Evolutionary conservation across 192 early-diverging fungal genomes (phyloP).

Genomic region (Phlyctochytrium arcticum): DNA sequence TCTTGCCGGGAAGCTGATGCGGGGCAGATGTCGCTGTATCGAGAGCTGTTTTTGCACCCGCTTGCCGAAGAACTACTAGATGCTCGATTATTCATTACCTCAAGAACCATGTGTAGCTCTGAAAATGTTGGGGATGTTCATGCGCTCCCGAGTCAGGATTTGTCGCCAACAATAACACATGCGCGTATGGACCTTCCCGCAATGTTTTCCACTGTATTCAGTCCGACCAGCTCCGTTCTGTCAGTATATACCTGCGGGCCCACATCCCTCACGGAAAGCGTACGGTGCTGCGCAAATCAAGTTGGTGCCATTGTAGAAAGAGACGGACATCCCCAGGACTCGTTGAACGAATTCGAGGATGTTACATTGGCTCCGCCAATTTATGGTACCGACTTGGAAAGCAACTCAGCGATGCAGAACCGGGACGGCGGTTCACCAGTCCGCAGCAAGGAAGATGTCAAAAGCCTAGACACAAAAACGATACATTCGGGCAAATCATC

Average conservation of each 20-base stretch:
- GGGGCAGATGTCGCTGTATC: neutral
- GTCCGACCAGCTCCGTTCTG: no score
- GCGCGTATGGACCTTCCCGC: neutral
- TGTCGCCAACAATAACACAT: neutral
- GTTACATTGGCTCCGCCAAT: no score
- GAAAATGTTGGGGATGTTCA: neutral
- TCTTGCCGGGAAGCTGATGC: neutral
- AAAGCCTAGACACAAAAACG: no score
- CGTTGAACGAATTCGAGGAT: no score
- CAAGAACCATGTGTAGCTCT: neutral
- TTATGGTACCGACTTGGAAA: no score
- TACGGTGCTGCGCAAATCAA: no score
- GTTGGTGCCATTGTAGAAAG: no score
- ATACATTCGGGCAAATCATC: no score
- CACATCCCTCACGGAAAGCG: neutral
- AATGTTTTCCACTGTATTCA: no score
- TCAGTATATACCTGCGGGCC: slow-evolving; percentile 5
- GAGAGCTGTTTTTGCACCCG: slow-evolving; percentile 4
- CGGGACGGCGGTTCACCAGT: neutral
- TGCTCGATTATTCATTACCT: neutral
- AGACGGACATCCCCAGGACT: no score
- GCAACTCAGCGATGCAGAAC: no score
- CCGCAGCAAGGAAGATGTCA: neutral
- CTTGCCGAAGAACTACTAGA: slow-evolving; percentile 1
- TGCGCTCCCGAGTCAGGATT: neutral